phyloP scores from a whole-genome alignment of 192 early-diverging fungal genomes.

The Coemansia sp. region DNA sequence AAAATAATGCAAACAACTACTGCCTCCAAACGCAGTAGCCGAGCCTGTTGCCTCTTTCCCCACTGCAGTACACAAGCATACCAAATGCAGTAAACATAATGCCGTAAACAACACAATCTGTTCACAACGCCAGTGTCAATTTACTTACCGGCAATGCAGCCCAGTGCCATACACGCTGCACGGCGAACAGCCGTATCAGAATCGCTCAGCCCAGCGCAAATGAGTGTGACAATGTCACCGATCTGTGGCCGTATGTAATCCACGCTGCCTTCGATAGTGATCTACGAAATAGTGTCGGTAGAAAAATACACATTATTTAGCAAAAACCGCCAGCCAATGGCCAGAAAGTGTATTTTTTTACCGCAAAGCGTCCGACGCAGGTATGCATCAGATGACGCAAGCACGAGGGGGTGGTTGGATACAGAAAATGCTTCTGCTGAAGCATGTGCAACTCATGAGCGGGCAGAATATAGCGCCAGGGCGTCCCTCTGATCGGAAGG shows the following conservation, averaged over 20 bases:
- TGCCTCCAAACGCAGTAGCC: conserved; percentile 2
- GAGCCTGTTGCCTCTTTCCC: not conserved
- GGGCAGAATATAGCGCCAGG: conserved; percentile 3
- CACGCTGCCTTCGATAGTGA: conserved; percentile 80
- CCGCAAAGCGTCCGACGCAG: not conserved
- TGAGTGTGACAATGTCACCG: conserved; percentile 73
- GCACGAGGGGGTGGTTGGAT: not conserved
- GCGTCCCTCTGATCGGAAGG: not conserved
- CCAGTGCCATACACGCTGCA: conserved; percentile 85
- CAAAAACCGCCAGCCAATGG: not conserved
- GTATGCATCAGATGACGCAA: conserved; percentile 1
- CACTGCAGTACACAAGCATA: not conserved
- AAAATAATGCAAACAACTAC: not conserved
- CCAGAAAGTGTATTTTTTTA: not conserved
- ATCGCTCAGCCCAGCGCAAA: conserved; percentile 80
- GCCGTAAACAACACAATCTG: not conserved
- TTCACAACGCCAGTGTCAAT: no score
- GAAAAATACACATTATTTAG: not conserved
- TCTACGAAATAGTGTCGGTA: conserved; percentile 25
- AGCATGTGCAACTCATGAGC: conserved; percentile 3
- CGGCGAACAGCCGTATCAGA: conserved; percentile 74
- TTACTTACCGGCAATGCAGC: conserved; percentile 64
- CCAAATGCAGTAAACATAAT: conserved; percentile 2
- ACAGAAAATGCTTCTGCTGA: not conserved
- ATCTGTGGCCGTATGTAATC: conserved; percentile 79